A percentile compares a stretch with the other conserved stretches of the same genome.
These are phyloP conservation scores for Lepidium aucheri DNA, from an alignment of 345 rosid species.

Conservation along the genomic window DNA sequence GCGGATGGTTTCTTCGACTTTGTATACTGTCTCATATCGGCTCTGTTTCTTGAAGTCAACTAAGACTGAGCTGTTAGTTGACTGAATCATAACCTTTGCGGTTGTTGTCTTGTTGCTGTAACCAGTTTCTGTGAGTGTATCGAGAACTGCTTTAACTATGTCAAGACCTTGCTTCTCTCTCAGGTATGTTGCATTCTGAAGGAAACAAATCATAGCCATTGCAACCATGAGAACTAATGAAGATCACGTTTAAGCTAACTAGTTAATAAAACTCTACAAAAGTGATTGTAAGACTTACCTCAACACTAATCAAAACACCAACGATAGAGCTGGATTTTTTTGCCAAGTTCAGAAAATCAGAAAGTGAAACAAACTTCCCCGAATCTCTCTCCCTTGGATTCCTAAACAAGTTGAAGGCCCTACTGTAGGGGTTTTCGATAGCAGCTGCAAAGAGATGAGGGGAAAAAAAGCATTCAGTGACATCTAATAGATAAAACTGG, in stretches of 20 bases:
- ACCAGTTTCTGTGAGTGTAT: constrained; percentile 51
- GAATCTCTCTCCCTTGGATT: constrained; percentile 47
- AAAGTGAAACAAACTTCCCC: constrained; percentile 46
- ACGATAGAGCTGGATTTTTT: constrained; percentile 47
- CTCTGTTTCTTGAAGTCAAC: constrained; percentile 42
- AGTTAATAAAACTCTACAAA: neutral
- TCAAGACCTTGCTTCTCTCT: constrained; percentile 45
- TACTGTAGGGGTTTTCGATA: constrained; percentile 44
- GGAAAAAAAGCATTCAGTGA: neutral
- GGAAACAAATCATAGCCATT: constrained; percentile 4
- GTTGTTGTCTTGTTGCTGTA: constrained; percentile 35
- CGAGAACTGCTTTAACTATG: constrained; percentile 42
- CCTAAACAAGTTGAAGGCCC: constrained; percentile 32
- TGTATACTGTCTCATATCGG: constrained; percentile 54
- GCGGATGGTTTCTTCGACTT: constrained; percentile 49
- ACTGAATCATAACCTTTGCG: constrained; percentile 69
- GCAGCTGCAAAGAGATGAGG: constrained; percentile 40
- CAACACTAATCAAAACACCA: constrained; percentile 73
- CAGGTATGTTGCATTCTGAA: constrained; percentile 75
- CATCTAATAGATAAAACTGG: neutral
- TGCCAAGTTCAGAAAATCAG: constrained; percentile 61
- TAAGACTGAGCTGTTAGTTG: constrained; percentile 72
- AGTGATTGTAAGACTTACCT: constrained; percentile 36
- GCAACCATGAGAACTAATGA: neutral
- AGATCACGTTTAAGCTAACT: neutral